Conservation (phyloP, 1,139 yeast genomes). For the Diutina sp. region DNA sequence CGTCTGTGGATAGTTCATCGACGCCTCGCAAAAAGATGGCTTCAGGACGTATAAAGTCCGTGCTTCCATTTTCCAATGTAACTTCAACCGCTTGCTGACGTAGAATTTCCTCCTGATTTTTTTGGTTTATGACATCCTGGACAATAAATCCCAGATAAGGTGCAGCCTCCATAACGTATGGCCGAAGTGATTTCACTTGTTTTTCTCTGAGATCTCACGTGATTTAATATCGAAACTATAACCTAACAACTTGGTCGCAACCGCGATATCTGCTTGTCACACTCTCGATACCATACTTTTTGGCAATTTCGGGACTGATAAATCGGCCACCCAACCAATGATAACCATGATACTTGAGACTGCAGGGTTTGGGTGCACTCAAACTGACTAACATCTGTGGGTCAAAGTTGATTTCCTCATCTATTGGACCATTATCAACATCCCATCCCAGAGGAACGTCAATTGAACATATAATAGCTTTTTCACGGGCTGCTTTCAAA, state of each 20-base stretch:
- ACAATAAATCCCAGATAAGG: background rate
- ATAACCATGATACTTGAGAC: constrained; percentile 28
- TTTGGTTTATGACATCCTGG: background rate
- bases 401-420: constrained; percentile 20
- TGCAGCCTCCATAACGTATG: background rate
- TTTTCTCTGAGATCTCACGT: background rate
- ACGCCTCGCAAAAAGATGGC: constrained; percentile 51
- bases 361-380: constrained; percentile 91
- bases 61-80: constrained; percentile 10
- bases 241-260: background rate
- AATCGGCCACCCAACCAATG: constrained; percentile 93
- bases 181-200: background rate
- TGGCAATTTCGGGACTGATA: constrained; percentile 51
- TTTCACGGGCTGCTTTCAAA: constrained; percentile 21
- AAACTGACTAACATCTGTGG: constrained; percentile 69
- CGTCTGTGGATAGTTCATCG: constrained; percentile 53
- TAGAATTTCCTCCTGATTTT: background rate
- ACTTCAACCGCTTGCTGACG: background rate
- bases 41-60: constrained; percentile 29
- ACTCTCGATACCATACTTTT: constrained; percentile 52
- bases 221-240: background rate
- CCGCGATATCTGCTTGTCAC: background rate
- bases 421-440: constrained; percentile 71
- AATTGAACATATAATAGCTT: constrained; percentile 59
- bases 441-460: constrained; percentile 98